These are phyloP conservation scores for Kickxella alabastrina DNA, from an alignment of 192 early-diverging fungal species.

Conservation along the genomic window DNA sequence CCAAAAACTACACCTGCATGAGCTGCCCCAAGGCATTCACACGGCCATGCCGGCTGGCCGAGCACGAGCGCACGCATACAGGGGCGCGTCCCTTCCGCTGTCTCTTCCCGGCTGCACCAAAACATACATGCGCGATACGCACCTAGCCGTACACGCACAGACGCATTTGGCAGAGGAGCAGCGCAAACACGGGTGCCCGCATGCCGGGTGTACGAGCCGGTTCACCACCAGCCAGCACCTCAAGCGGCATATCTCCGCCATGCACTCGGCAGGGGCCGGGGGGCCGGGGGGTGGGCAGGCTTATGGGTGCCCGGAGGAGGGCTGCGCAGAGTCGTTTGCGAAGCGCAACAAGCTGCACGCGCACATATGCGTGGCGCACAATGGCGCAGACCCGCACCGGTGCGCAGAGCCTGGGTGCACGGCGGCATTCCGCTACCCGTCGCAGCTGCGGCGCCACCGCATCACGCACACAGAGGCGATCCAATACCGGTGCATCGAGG, in stretches of 20 bases:
- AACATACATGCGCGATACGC: slow-evolving; percentile 57
- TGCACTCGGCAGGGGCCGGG: no score
- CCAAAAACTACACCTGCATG: slow-evolving; percentile 16
- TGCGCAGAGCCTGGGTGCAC: slow-evolving; percentile 29
- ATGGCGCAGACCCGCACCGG: slow-evolving; percentile 31
- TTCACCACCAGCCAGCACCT: slow-evolving; percentile 53
- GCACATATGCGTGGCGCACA: slow-evolving; percentile 44
- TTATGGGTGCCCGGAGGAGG: slow-evolving; percentile 29
- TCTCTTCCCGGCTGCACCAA: slow-evolving; percentile 64
- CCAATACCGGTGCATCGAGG: slow-evolving; percentile 36
- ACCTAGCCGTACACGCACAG: slow-evolving; percentile 25
- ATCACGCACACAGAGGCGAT: slow-evolving; percentile 12
- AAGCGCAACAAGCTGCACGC: slow-evolving; percentile 47
- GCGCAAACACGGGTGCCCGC: slow-evolving; percentile 23
- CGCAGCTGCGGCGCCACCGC: slow-evolving; percentile 35
- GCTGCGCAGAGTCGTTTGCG: slow-evolving; percentile 39
- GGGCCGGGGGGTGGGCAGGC: no score
- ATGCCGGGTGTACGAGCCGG: slow-evolving; percentile 17
- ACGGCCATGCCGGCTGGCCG: slow-evolving; percentile 33
- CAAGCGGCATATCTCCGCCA: slow-evolving; percentile 55
- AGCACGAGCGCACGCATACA: slow-evolving; percentile 69
- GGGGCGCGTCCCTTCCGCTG: slow-evolving; percentile 73
- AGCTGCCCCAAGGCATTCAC: slow-evolving; percentile 30
- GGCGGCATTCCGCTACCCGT: slow-evolving; percentile 41
- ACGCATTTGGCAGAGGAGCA: slow-evolving; percentile 7